phyloP scores from a whole-genome alignment of 2,329 filamentous ascomycete species.

The Zymoseptoria pseudotritici region DNA sequence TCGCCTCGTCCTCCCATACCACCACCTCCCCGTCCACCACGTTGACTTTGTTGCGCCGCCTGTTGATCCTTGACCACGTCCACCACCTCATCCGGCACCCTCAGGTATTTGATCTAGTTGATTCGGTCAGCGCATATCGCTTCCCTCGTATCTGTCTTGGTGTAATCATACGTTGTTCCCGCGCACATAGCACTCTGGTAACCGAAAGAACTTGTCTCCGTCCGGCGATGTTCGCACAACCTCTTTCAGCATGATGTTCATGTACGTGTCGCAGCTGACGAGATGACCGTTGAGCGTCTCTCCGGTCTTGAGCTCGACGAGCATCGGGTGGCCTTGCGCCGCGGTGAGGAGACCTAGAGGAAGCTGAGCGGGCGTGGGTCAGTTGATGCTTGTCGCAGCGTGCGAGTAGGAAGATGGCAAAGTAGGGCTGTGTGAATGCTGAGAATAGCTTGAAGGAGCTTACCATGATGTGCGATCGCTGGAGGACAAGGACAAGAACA shows the following conservation, averaged over 20 bases:
- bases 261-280: slow-evolving; percentile 97
- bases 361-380: slow-evolving; percentile 39
- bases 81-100: slow-evolving; percentile 94
- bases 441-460: background rate
- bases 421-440: no score
- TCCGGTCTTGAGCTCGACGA: slow-evolving; percentile 94
- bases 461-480: background rate
- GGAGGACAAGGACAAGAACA: background rate
- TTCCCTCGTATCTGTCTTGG: no score
- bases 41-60: slow-evolving; percentile 46
- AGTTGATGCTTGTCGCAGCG: background rate
- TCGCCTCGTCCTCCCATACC: slow-evolving; percentile 11
- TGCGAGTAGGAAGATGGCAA: background rate
- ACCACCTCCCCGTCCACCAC: slow-evolving; percentile 37
- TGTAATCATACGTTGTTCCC: slow-evolving; percentile 98
- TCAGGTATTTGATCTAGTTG: slow-evolving; percentile 99
- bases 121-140: no score
- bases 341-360: slow-evolving; percentile 79
- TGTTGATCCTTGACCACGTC: slow-evolving; percentile 91
- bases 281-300: slow-evolving; percentile 96
- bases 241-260: slow-evolving; percentile 96
- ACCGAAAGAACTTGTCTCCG: slow-evolving; percentile 83
- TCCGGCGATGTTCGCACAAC: slow-evolving; percentile 95
- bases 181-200: slow-evolving; percentile 92
- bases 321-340: slow-evolving; percentile 95